phyloP scores from a whole-genome alignment of 352 stramenopile genomes.

The Hyaloperonospora brassicae region DNA sequence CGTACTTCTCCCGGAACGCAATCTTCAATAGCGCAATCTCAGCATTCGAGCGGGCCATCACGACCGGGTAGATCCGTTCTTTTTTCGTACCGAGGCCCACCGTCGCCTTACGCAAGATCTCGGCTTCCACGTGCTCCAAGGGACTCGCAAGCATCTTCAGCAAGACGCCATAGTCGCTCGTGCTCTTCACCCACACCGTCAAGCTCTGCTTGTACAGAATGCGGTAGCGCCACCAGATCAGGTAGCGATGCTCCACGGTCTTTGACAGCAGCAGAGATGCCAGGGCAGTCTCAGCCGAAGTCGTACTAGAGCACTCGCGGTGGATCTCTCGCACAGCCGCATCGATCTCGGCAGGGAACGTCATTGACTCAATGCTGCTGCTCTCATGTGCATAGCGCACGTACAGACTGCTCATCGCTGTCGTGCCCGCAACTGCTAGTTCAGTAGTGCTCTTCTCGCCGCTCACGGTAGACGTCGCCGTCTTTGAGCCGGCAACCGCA shows the following conservation, averaged over 20 bases:
- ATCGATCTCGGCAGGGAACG: slow-evolving; percentile 31
- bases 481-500: slow-evolving; percentile 4
- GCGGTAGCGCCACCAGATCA: slow-evolving; percentile 24
- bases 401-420: slow-evolving; percentile 7
- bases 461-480: slow-evolving; percentile 1
- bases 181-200: slow-evolving; percentile 45
- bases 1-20: slow-evolving; percentile 41
- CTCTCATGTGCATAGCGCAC: slow-evolving; percentile 1
- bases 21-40: slow-evolving; percentile 68
- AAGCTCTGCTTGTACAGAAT: slow-evolving; percentile 55
- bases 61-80: slow-evolving; percentile 45
- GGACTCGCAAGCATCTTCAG: slow-evolving; percentile 36
- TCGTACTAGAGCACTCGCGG: slow-evolving; percentile 2
- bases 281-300: slow-evolving; percentile 13
- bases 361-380: slow-evolving; percentile 5
- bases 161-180: slow-evolving; percentile 40
- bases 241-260: slow-evolving; percentile 17
- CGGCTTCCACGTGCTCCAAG: slow-evolving; percentile 41
- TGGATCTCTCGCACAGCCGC: slow-evolving; percentile 36
- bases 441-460: not conserved
- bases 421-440: not conserved
- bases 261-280: slow-evolving; percentile 16
- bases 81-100: slow-evolving; percentile 46
- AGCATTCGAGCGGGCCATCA: slow-evolving; percentile 45
- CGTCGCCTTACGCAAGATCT: slow-evolving; percentile 48